These are phyloP conservation scores for Phaffomyces antillensis DNA, from an alignment of 805 yeast species.

Conservation along the genomic window DNA sequence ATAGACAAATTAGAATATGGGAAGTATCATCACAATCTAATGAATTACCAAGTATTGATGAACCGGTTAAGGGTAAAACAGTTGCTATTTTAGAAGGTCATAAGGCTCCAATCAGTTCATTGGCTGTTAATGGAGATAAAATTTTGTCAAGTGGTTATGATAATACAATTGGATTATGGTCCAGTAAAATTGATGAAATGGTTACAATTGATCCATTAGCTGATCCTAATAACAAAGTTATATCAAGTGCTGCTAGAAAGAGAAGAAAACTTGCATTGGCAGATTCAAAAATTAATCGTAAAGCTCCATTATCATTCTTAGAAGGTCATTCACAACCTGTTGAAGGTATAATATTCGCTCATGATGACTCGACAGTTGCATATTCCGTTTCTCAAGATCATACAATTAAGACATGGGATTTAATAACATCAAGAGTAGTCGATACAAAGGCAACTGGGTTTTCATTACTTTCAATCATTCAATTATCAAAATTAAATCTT, in stretches of 20 bases:
- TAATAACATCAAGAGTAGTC: constrained; percentile 76
- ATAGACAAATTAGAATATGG: constrained; percentile 86
- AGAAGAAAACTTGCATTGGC: constrained; percentile 77
- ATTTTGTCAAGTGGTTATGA: constrained; percentile 85
- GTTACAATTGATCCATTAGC: constrained; percentile 46
- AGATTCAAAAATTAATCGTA: constrained; percentile 68
- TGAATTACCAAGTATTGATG: constrained; percentile 17
- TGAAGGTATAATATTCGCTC: constrained; percentile 73
- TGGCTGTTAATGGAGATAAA: constrained; percentile 49
- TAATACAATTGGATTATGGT: constrained; percentile 78
- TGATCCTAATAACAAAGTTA: constrained; percentile 39
- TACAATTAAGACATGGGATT: constrained; percentile 92
- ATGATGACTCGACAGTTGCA: constrained; percentile 68
- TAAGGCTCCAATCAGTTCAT: constrained; percentile 73
- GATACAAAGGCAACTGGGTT: constrained; percentile 85
- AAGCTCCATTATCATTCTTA: constrained; percentile 72
- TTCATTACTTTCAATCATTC: constrained; percentile 70
- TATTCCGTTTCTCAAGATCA: constrained; percentile 96
- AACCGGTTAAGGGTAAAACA: constrained; percentile 62
- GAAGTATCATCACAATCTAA: constrained; percentile 43
- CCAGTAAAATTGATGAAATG: constrained; percentile 80
- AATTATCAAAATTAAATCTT: constrained; percentile 59
- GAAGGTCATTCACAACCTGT: constrained; percentile 86
- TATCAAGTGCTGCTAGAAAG: constrained; percentile 78
- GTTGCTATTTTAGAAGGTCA: constrained; percentile 87